Percentiles rank a stretch among this genome's conserved stretches.
phyloP scores from a whole-genome alignment of 2,329 filamentous ascomycete species.

The Aureobasidium mangrovei region DNA sequence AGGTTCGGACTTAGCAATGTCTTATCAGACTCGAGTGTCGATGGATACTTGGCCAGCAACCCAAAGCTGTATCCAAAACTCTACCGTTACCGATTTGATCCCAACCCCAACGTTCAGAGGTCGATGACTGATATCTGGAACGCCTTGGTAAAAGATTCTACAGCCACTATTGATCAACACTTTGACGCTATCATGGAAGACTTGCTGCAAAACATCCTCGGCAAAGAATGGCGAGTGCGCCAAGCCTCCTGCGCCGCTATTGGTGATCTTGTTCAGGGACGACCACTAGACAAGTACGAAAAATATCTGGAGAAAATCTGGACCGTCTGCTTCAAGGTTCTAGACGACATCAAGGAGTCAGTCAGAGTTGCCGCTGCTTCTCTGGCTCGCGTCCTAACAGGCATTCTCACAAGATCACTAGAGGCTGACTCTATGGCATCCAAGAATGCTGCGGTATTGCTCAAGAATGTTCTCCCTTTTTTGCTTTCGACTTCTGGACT shows the following conservation, averaged over 20 bases:
- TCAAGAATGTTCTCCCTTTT: slow-evolving; percentile 82
- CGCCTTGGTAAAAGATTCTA: slow-evolving; percentile 82
- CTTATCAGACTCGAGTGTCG: slow-evolving; percentile 68
- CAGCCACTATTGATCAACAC: slow-evolving; percentile 64
- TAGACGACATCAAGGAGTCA: slow-evolving; percentile 92
- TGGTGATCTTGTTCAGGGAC: slow-evolving; percentile 75
- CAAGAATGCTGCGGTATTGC: slow-evolving; percentile 66
- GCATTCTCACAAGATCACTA: slow-evolving; percentile 73
- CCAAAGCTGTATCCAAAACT: slow-evolving; percentile 93
- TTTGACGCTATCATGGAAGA: slow-evolving; percentile 88
- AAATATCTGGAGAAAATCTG: slow-evolving; percentile 79
- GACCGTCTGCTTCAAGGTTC: slow-evolving; percentile 75
- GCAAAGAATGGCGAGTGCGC: slow-evolving; percentile 85
- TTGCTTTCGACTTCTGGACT: slow-evolving; percentile 80
- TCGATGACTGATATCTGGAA: slow-evolving; percentile 99
- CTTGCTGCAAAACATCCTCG: slow-evolving; percentile 73
- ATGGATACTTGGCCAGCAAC: slow-evolving; percentile 64
- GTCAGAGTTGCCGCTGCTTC: slow-evolving; percentile 74
- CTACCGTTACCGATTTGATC: slow-evolving; percentile 89
- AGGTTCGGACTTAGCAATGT: slow-evolving; percentile 88
- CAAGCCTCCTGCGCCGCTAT: slow-evolving; percentile 89
- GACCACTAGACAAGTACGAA: slow-evolving; percentile 60
- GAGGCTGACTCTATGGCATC: slow-evolving; percentile 62
- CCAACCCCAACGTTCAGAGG: slow-evolving; percentile 81
- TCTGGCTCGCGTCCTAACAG: slow-evolving; percentile 76